These are phyloP conservation scores for Euptelea pleiosperma DNA, from an alignment of 164 flowering plant species.

Conservation along the genomic window DNA sequence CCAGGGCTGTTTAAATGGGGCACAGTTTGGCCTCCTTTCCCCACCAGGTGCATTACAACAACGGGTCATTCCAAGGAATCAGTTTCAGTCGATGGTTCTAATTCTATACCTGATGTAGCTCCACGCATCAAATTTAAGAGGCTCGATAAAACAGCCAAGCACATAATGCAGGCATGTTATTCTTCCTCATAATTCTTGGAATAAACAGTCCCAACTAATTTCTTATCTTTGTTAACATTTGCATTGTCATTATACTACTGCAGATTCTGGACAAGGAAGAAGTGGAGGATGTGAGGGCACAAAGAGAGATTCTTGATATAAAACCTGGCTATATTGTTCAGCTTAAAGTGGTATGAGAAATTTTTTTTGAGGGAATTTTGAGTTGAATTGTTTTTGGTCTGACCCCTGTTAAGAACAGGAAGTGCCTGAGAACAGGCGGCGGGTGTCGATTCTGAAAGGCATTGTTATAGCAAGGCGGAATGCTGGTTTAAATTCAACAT, in stretches of 20 bases:
- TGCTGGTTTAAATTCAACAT: conserved; percentile 82
- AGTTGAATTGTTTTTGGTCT: conserved; percentile 5
- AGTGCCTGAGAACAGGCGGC: conserved; percentile 95
- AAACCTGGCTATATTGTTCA: conserved; percentile 81
- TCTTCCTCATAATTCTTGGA: background rate
- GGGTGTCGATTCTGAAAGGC: conserved; percentile 68
- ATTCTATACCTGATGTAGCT: conserved; percentile 29
- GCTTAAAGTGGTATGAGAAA: conserved; percentile 74
- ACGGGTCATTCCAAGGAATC: conserved; percentile 22
- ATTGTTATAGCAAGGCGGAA: conserved; percentile 91
- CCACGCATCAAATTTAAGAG: conserved; percentile 86
- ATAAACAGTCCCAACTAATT: background rate
- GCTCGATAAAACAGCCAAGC: conserved; percentile 81
- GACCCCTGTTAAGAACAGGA: conserved; percentile 49
- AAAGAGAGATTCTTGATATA: conserved; percentile 79
- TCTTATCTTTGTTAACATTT: background rate
- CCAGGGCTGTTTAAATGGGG: conserved; percentile 9
- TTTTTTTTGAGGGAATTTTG: background rate
- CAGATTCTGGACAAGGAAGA: conserved; percentile 94
- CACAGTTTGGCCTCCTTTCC: conserved; percentile 12
- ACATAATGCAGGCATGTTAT: conserved; percentile 82
- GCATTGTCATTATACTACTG: conserved; percentile 2
- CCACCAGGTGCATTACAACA: conserved; percentile 31
- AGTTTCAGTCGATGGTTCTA: conserved; percentile 24
- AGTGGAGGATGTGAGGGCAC: conserved; percentile 62